phyloP scores from a whole-genome alignment of 1,284 basidiomycete genomes.

The Ganoderma lingzhi region DNA sequence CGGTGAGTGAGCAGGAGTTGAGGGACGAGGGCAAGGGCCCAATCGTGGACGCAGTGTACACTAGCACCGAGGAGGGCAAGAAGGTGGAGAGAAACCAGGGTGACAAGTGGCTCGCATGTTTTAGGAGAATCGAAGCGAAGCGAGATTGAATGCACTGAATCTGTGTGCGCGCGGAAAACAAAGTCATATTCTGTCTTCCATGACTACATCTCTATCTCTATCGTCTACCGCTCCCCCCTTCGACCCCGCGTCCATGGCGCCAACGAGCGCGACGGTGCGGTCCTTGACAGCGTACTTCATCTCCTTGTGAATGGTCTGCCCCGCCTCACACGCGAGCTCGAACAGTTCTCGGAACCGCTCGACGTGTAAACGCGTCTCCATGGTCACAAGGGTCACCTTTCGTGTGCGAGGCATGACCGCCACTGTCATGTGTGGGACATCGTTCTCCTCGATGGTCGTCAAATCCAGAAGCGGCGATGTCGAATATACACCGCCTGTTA shows the following conservation, averaged over 20 bases:
- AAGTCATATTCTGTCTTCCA: conserved; percentile 34
- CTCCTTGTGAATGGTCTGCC: conserved; percentile 82
- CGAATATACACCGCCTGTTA: conserved; percentile 83
- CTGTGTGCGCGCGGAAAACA: conserved; percentile 5
- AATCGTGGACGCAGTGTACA: conserved; percentile 84
- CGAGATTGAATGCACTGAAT: conserved; percentile 30
- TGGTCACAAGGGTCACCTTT: conserved; percentile 87
- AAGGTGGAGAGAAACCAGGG: conserved; percentile 95
- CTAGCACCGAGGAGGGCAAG: conserved; percentile 94
- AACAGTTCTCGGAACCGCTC: conserved; percentile 94
- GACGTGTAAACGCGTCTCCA: conserved; percentile 95
- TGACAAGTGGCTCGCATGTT: conserved; percentile 90
- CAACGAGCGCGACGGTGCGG: conserved; percentile 70
- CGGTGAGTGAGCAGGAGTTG: conserved; percentile 80
- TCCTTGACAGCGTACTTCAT: conserved; percentile 81
- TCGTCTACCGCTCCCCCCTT: conserved; percentile 28
- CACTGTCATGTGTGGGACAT: conserved; percentile 88
- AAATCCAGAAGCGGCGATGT: conserved; percentile 88
- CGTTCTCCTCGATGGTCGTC: conserved; percentile 88
- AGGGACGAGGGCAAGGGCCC: conserved; percentile 74
- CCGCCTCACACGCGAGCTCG: conserved; percentile 79
- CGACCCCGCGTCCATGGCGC: conserved; percentile 49
- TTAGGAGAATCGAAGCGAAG: conserved; percentile 63
- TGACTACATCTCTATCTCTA: conserved; percentile 33
- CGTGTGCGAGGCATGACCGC: conserved; percentile 87